phyloP scores from a whole-genome alignment of 1,284 basidiomycete species.

The Cutaneotrichosporon cyanovorans region DNA sequence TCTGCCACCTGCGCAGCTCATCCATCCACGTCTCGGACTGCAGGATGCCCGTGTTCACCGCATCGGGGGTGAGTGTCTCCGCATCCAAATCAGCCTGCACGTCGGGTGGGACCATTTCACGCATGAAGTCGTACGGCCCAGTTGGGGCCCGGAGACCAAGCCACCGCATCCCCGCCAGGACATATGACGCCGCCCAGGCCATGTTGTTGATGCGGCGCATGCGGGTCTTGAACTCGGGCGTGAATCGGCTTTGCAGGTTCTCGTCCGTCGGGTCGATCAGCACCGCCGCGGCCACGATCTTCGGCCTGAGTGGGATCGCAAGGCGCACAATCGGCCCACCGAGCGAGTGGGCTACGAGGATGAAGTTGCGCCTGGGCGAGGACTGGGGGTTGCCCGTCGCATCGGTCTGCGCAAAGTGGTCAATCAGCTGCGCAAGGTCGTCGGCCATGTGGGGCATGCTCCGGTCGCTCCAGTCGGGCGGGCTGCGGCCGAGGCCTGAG shows the following conservation, averaged over 20 bases:
- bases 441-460: neutral
- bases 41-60: neutral
- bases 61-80: neutral
- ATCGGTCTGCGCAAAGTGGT: neutral
- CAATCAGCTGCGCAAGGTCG: neutral
- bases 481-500: neutral
- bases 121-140: neutral
- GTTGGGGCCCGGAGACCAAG: neutral
- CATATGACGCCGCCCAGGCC: neutral
- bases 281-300: neutral
- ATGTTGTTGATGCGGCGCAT: neutral
- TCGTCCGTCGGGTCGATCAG: neutral
- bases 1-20: neutral
- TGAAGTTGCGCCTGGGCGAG: neutral
- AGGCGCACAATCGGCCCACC: neutral
- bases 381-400: too few species aligned
- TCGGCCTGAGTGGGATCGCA: neutral
- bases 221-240: neutral
- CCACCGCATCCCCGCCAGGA: neutral
- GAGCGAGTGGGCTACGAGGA: neutral
- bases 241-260: neutral
- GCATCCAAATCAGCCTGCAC: neutral
- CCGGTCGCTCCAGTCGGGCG: neutral
- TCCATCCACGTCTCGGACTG: neutral
- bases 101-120: neutral